A percentile compares a stretch with the other conserved stretches of the same genome.
Conservation (phyloP, 805 yeast species). For the Pachysolen tannophilus region DNA sequence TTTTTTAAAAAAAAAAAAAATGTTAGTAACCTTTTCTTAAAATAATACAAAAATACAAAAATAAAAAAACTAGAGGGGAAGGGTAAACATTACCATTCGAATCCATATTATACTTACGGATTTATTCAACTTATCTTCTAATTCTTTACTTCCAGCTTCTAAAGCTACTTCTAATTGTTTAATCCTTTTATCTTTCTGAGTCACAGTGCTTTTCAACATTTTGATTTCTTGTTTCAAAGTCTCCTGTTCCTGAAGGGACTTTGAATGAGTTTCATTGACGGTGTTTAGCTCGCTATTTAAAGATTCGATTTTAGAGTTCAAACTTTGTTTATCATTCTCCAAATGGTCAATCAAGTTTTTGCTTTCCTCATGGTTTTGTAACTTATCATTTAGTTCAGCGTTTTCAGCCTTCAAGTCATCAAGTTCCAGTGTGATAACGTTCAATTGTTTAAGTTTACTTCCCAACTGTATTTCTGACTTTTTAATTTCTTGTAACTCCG, state of each 20-base stretch:
- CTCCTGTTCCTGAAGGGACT: conserved; percentile 7
- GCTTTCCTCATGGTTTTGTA: conserved; percentile 2
- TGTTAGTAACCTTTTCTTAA: background rate
- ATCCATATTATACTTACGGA: conserved; percentile 17
- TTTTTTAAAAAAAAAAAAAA: background rate
- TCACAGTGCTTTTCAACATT: conserved; percentile 18
- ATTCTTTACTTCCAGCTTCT: conserved; percentile 20
- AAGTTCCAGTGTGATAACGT: conserved; percentile 19
- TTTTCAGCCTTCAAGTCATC: conserved; percentile 16
- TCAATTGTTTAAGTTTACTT: conserved; percentile 10
- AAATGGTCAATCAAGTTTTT: conserved; percentile 11
- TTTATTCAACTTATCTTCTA: conserved; percentile 26
- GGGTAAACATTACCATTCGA: conserved; percentile 6
- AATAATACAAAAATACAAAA: background rate
- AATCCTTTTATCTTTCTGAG: conserved; percentile 27
- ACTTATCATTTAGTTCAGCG: conserved; percentile 16
- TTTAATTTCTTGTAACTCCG: conserved; percentile 27
- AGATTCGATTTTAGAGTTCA: conserved; percentile 13
- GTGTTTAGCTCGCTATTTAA: conserved; percentile 13
- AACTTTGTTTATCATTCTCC: conserved; percentile 11
- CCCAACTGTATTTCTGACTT: conserved; percentile 19
- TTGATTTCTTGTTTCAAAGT: conserved; percentile 21
- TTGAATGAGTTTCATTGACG: conserved; percentile 1
- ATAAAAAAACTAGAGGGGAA: background rate
- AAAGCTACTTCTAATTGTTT: conserved; percentile 21